These are phyloP conservation scores for Xylariaceae sp. DNA, from an alignment of 2,329 filamentous ascomycete species.

Conservation along the genomic window DNA sequence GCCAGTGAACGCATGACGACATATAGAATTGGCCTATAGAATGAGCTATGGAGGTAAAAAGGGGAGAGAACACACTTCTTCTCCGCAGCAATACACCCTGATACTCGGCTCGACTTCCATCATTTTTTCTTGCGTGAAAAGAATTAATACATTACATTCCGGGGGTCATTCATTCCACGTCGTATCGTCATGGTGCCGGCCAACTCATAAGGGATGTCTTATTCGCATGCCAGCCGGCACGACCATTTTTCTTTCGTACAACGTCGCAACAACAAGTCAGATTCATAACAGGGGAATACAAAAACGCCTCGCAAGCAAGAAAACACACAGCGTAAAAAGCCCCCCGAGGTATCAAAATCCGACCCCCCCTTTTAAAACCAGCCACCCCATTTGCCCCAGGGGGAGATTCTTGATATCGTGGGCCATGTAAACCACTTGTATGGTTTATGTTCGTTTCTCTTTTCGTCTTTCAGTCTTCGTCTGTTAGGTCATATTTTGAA, in stretches of 20 bases:
- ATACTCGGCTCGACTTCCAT: background rate
- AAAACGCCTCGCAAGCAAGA: constrained; percentile 7
- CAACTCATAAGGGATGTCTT: background rate
- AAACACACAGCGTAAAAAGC: constrained; percentile 10
- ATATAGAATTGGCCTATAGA: background rate
- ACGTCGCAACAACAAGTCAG: constrained; percentile 3
- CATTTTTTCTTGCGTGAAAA: background rate
- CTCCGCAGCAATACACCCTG: background rate
- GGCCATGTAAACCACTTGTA: too few species aligned
- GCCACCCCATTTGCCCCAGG: too few species aligned
- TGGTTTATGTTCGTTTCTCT: too few species aligned
- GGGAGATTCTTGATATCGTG: too few species aligned
- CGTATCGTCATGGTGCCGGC: background rate
- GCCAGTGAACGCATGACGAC: background rate
- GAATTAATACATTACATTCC: constrained; percentile 1
- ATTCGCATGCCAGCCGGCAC: background rate
- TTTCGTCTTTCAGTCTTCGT: too few species aligned
- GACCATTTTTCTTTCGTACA: background rate
- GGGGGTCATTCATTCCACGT: background rate
- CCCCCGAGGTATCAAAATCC: background rate
- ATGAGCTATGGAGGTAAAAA: constrained; percentile 2
- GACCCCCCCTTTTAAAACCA: too few species aligned
- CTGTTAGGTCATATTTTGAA: too few species aligned
- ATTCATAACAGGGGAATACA: constrained; percentile 5
- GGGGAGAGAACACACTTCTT: background rate